Evolutionary conservation across 371 early-diverging fungal genomes (phyloP), one percentile per base, ranked within the genome.

Genomic region (Chytridium lagenaria): DNA sequence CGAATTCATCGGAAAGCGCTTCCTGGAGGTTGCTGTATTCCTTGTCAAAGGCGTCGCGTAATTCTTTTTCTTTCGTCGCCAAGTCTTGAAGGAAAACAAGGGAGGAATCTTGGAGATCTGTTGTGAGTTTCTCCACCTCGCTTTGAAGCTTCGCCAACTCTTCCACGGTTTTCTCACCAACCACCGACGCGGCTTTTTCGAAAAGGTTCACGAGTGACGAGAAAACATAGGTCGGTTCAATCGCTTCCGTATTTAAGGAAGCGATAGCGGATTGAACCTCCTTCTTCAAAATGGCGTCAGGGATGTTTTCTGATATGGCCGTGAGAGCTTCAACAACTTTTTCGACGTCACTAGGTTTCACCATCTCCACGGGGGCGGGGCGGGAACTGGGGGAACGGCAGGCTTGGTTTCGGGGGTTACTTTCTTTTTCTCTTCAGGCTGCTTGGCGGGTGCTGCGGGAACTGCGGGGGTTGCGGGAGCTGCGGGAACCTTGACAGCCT

Each of bases 71-170:
- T 19, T 73, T 23, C 5, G 44, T 64, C 39, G 63, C 68, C 67
- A 50, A 37, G n/a, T 75, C 72, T 33, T 69, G 44, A 37, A 68
- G 30, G 31, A 82, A 40, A 16, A 70, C 72, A n/a, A 72, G 67
- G 22, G 72, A n/a, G 70, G 77, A 80, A 23, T 50, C 61, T 23
- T 15, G 12, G 34, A 34, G 36, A 37, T 3, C 12, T 36, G 55
- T 15, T 22, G 55, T n/a, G 55, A 61, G 37, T 30, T 7, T 30
- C 30, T 61, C 61, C 3, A 37, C 36, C 23, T 61, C 61, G 10
- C 3, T 34, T 37, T 37, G 30, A 28, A 61, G 31, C 34, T 7
- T 61, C 30, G 16, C 36, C 10, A 23, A 5, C 55, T 61, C 37
- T 7, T 34, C 36, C 7, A 61, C 36, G 30, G 31, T 26, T 7